Evolutionary conservation across 2,329 filamentous ascomycete species (phyloP).

Genomic region (Fusarium sp.): DNA sequence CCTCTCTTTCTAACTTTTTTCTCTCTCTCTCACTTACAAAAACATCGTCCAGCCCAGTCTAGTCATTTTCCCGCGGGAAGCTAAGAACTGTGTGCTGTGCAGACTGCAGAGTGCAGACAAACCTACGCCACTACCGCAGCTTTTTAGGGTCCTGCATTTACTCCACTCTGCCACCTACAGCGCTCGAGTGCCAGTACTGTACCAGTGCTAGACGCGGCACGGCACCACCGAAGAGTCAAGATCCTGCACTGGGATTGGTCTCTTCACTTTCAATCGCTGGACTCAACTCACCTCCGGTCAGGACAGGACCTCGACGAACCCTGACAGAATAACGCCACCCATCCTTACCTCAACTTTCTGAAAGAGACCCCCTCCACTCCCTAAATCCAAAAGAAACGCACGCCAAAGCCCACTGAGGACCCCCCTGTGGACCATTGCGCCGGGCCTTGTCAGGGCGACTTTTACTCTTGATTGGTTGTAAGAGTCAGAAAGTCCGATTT

Average conservation of each 20-base stretch:
- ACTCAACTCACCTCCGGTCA: slow-evolving; percentile 25
- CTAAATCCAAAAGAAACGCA: slow-evolving; percentile 21
- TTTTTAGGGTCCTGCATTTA: slow-evolving; percentile 40
- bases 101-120: slow-evolving; percentile 6
- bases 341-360: background rate
- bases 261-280: background rate
- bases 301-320: slow-evolving; percentile 19
- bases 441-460: slow-evolving; percentile 40
- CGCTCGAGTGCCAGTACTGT: background rate
- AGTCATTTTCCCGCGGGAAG: slow-evolving; percentile 24
- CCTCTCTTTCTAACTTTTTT: background rate
- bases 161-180: slow-evolving; percentile 23
- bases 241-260: slow-evolving; percentile 24
- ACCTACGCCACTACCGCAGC: slow-evolving; percentile 28
- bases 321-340: slow-evolving; percentile 33
- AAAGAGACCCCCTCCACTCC: slow-evolving; percentile 8
- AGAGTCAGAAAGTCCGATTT: slow-evolving; percentile 36
- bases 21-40: slow-evolving; percentile 8
- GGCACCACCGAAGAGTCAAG: slow-evolving; percentile 34
- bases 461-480: slow-evolving; percentile 31
- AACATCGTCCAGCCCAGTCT: slow-evolving; percentile 7
- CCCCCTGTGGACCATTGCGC: slow-evolving; percentile 44
- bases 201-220: slow-evolving; percentile 22
- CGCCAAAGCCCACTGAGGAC: slow-evolving; percentile 36
- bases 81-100: slow-evolving; percentile 24